Evolutionary conservation across 2,329 filamentous ascomycete genomes (phyloP).

Genomic region (Monosporascus sp.): DNA sequence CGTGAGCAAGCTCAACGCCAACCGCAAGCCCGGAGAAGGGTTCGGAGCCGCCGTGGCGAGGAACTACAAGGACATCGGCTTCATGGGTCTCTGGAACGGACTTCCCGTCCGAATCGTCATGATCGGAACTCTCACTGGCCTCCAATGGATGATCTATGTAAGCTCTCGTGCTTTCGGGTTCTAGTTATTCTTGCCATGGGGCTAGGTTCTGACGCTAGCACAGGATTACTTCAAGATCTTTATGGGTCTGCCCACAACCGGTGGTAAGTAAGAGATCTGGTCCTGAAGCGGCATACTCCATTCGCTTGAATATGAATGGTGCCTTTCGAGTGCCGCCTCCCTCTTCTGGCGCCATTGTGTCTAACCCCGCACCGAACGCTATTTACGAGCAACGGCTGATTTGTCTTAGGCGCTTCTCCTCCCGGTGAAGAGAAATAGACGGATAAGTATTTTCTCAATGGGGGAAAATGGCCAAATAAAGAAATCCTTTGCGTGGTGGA

Average conservation of each 20-base stretch:
- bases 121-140: slow-evolving; percentile 74
- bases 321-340: too few species aligned
- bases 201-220: background rate
- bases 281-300: background rate
- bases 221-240: slow-evolving; percentile 85
- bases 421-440: slow-evolving; percentile 43
- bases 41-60: slow-evolving; percentile 70
- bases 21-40: slow-evolving; percentile 68
- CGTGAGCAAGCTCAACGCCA: slow-evolving; percentile 86
- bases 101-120: slow-evolving; percentile 81
- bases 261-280: slow-evolving; percentile 38
- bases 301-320: too few species aligned
- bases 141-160: slow-evolving; percentile 92
- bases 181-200: background rate
- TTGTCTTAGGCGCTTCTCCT: slow-evolving; percentile 31
- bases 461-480: too few species aligned
- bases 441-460: too few species aligned
- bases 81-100: slow-evolving; percentile 86
- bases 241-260: slow-evolving; percentile 81
- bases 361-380: too few species aligned
- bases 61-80: slow-evolving; percentile 85
- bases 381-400: too few species aligned
- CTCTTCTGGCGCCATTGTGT: too few species aligned
- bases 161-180: slow-evolving; percentile 19
- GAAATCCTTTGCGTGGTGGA: too few species aligned